Base-by-base conservation (phyloP, 257 asterid genomes). In the Solanum sejunctum region DNA sequence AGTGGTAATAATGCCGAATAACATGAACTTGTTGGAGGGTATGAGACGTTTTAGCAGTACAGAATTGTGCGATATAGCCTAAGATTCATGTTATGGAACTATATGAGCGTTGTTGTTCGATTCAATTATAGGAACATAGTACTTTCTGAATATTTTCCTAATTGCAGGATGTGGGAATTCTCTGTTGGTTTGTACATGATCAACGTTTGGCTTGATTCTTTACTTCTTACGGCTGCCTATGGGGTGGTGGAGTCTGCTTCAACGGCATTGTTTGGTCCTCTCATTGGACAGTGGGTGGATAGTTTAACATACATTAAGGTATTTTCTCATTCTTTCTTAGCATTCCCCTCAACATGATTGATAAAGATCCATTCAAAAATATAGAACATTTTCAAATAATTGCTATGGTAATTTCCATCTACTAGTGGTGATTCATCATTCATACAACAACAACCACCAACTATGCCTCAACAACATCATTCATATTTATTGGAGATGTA, bases 121-220 rank as follows among this genome's bases (percentile, higher is more conserved):
- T 60, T 61, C 16, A 60, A 13, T 26, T 61, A 43, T 21, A 43
- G 49, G 16, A 21, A 55, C 21, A 80, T n/a, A 55, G 45, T 52
- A 26, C n/a, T 23, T 36, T 80, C 47, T 55, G 17, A 36, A 18
- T 21, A 61, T 28, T 84, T 83, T 51, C 73, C 9, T 7, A 32
- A 72, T 64, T 69, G 67, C 92, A 96, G 99, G 90, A 95, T 96
- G 98, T 96, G 99, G 99, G 98, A 96, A 85, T 96, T 96, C 90
- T 96, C 98, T 0, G 97, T 96, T 17, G 98, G 93, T 78, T 83
- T 96, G 67, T 95, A 96, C 91, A 96, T 95, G 99, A 96, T 96
- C 89, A 90, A 91, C 71, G 88, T 96, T 26, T 95, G 97, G 98
- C 98, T 98, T 36, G 91, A 93, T 73, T 93, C 99, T 28, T 81